phyloP scores from a whole-genome alignment of 768 basidiomycete genomes.

The Rubroboletus pulcherrimus region DNA sequence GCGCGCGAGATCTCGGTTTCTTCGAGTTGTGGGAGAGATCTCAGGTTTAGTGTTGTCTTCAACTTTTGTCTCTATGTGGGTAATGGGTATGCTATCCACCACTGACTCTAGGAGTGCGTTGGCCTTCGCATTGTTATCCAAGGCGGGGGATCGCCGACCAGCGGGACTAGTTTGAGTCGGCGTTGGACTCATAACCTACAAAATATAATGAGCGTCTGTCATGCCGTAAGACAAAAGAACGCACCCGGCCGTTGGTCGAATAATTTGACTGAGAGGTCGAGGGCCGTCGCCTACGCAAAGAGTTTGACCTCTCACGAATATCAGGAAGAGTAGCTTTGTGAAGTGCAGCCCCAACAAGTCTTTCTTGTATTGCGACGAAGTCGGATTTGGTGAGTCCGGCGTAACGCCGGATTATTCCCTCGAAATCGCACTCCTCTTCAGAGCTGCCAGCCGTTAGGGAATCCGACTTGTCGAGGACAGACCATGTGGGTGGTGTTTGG shows the following conservation, averaged over 20 bases:
- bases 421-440: constrained; percentile 54
- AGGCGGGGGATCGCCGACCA: constrained; percentile 31
- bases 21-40: constrained; percentile 52
- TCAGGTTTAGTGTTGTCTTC: constrained; percentile 28
- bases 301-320: constrained; percentile 58
- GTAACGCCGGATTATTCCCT: constrained; percentile 61
- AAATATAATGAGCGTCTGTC: constrained; percentile 3
- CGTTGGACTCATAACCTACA: constrained; percentile 58
- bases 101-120: constrained; percentile 65
- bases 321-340: constrained; percentile 57
- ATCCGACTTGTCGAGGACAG: constrained; percentile 55
- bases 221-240: constrained; percentile 10
- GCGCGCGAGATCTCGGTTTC: constrained; percentile 73
- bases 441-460: constrained; percentile 48
- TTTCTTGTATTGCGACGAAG: constrained; percentile 70
- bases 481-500: constrained; percentile 55
- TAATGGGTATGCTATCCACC: constrained; percentile 49
- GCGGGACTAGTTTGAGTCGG: constrained; percentile 31
- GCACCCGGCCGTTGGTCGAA: constrained; percentile 50
- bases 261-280: constrained; percentile 84
- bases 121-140: constrained; percentile 56
- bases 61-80: constrained; percentile 27
- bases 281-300: constrained; percentile 70
- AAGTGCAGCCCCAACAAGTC: constrained; percentile 60
- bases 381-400: constrained; percentile 70